Percentiles rank a stretch among this genome's conserved stretches.
These are phyloP conservation scores for Macaranga tanarius DNA, from an alignment of 441 rosid genomes.

Conservation along the genomic window DNA sequence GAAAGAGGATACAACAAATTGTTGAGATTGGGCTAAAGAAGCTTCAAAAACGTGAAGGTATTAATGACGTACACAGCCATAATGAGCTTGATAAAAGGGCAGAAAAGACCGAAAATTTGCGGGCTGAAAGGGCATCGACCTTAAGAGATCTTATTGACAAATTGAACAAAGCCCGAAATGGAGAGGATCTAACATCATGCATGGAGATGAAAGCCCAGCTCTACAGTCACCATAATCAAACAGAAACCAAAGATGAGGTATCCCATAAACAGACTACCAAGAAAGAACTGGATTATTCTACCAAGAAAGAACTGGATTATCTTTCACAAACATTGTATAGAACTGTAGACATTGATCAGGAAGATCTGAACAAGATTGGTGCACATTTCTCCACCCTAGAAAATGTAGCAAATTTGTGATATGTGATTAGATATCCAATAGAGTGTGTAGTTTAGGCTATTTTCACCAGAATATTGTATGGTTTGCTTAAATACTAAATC, in stretches of 20 bases:
- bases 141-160: conserved; percentile 62
- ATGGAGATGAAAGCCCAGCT: conserved; percentile 63
- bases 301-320: conserved; percentile 32
- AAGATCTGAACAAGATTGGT: conserved; percentile 41
- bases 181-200: conserved; percentile 76
- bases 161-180: conserved; percentile 76
- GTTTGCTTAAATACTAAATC: conserved; percentile 17
- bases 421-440: conserved; percentile 9
- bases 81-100: conserved; percentile 30
- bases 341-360: conserved; percentile 52
- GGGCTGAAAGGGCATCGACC: conserved; percentile 54
- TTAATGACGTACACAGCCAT: conserved; percentile 23
- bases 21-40: conserved; percentile 62
- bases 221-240: conserved; percentile 16
- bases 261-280: conserved; percentile 28
- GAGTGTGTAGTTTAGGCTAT: conserved; percentile 19
- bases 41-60: conserved; percentile 39
- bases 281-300: conserved; percentile 30
- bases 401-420: conserved; percentile 49
- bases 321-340: conserved; percentile 38
- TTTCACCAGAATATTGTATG: conserved; percentile 12
- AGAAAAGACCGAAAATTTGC: conserved; percentile 34
- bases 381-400: conserved; percentile 51
- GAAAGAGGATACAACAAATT: conserved; percentile 48
- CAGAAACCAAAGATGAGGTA: conserved; percentile 28